phyloP scores from a whole-genome alignment of 148 eudicot species.

The Diospyros lotus region DNA sequence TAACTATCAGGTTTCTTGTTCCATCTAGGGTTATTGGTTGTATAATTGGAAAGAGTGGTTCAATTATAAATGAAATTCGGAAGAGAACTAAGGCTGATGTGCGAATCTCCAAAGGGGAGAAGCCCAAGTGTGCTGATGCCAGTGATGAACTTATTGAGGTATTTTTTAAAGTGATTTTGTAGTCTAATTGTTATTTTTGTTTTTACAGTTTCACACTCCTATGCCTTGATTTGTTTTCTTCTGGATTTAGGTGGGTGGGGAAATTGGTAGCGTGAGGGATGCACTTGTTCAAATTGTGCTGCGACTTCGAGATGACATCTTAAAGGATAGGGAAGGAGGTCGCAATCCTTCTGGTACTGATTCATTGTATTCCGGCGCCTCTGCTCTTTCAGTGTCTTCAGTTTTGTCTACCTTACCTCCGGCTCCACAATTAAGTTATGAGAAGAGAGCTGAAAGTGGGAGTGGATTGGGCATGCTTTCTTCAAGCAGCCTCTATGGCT shows the following conservation, averaged over 20 bases:
- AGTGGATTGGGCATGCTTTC: slow-evolving; percentile 51
- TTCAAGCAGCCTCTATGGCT: slow-evolving; percentile 46
- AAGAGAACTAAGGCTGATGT: slow-evolving; percentile 77
- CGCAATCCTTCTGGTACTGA: slow-evolving; percentile 45
- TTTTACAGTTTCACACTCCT: background rate
- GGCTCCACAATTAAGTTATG: slow-evolving; percentile 47
- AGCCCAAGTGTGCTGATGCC: slow-evolving; percentile 34
- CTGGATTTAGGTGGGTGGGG: slow-evolving; percentile 56
- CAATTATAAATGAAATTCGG: slow-evolving; percentile 77
- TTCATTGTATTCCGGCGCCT: slow-evolving; percentile 43
- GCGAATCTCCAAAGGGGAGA: slow-evolving; percentile 67
- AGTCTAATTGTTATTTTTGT: background rate
- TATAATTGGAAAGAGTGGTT: slow-evolving; percentile 85
- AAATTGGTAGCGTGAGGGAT: slow-evolving; percentile 68
- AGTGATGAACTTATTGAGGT: background rate
- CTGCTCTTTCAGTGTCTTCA: slow-evolving; percentile 54
- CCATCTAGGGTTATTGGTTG: slow-evolving; percentile 79
- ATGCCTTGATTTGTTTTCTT: background rate
- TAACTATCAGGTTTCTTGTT: slow-evolving; percentile 52
- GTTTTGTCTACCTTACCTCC: slow-evolving; percentile 47
- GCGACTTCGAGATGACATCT: slow-evolving; percentile 78
- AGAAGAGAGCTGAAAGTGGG: slow-evolving; percentile 58
- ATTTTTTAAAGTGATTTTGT: background rate
- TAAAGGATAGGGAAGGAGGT: slow-evolving; percentile 52
- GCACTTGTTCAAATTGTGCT: slow-evolving; percentile 79